Base-by-base conservation (phyloP, 1,284 basidiomycete genomes). In the Leucoagaricus sp. region DNA sequence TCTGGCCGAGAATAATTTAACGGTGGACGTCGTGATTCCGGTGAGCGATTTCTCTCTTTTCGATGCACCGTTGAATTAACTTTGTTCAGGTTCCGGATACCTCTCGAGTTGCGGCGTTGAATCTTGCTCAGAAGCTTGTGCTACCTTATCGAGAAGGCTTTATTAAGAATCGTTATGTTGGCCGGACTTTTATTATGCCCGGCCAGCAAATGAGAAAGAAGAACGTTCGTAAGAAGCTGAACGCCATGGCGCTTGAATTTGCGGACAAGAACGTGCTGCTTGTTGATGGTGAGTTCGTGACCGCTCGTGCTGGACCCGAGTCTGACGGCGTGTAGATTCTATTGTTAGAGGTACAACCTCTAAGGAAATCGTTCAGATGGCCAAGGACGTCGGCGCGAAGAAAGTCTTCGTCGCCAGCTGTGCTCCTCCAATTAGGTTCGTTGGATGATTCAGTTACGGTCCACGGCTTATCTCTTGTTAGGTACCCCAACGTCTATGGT, bases 211-310 rank as follows among this genome's bases (percentile, higher is more conserved):
- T 91, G 84, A 83, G 93, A 67, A 87, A 84, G 64, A 98, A 96
- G 80, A 99, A 97, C 69, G 97, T 99, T 13, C 82, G 97, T 58
- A 82, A 91, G 63, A 99, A 99, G 74, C 78, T 99, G 60, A 99
- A 99, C 71, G 97, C 97, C 2, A 99, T 99, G 96, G 96, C 97
- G n/a, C 81, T 98, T 60, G 97, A 99, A 75, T 99, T 99, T 69
- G 82, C 82, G 13, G 86, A 81, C 66, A 98, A 98, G 79, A 93
- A 90, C 63, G 95, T 99, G 6, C 82, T 99, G 47, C 83, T 99
- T 49, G 97, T 99, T 26, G 97, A 99, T 75, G 95, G 93, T 92
- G 65, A 58, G 81, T 49, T 17, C 29, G 10, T 23, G 12, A 12
- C 2, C 19, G n/a, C 42, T 10, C 8, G n/a, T 42, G 47, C 51